Conservation (phyloP, 75 land plant genomes). For the Isoetes taiwanensis region DNA sequence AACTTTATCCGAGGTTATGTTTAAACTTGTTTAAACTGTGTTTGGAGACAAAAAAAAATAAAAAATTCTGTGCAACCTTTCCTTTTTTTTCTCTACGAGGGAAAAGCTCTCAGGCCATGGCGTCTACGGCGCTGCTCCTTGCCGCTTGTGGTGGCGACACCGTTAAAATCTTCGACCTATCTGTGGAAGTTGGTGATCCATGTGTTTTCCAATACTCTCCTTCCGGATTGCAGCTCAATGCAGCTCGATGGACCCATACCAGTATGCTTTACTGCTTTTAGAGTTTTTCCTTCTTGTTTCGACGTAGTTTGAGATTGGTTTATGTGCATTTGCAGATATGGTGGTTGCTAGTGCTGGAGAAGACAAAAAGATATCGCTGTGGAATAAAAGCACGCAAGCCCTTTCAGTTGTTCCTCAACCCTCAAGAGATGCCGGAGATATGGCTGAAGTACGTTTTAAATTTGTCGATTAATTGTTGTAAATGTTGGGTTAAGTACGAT, state of each 20-base stretch:
- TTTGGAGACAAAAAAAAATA: too few relatives aligned
- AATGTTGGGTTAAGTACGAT: too few relatives aligned
- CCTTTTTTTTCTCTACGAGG: too few relatives aligned
- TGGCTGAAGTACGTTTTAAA: conserved; percentile 42
- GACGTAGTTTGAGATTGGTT: not conserved
- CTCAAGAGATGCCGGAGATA: conserved; percentile 41
- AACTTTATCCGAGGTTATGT: too few relatives aligned
- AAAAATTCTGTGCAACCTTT: too few relatives aligned
- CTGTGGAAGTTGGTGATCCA: conserved; percentile 53
- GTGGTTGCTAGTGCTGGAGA: conserved; percentile 97
- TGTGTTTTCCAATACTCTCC: conserved; percentile 62
- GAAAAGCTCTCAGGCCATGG: conserved; percentile 12
- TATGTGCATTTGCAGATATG: conserved; percentile 37
- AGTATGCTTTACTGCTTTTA: conserved; percentile 30
- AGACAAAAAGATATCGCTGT: conserved; percentile 74
- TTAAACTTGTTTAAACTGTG: too few relatives aligned
- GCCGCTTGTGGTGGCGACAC: conserved; percentile 90
- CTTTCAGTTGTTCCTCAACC: conserved; percentile 48
- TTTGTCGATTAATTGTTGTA: not conserved
- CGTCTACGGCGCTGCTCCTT: conserved; percentile 31
- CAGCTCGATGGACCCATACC: conserved; percentile 92
- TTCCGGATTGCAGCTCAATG: conserved; percentile 51
- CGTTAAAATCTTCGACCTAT: conserved; percentile 74
- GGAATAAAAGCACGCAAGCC: conserved; percentile 71
- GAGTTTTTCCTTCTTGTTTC: not conserved